Evolutionary conservation across 2,329 filamentous ascomycete genomes (phyloP).

Genomic region (Purpureocillium takamizusanense): DNA sequence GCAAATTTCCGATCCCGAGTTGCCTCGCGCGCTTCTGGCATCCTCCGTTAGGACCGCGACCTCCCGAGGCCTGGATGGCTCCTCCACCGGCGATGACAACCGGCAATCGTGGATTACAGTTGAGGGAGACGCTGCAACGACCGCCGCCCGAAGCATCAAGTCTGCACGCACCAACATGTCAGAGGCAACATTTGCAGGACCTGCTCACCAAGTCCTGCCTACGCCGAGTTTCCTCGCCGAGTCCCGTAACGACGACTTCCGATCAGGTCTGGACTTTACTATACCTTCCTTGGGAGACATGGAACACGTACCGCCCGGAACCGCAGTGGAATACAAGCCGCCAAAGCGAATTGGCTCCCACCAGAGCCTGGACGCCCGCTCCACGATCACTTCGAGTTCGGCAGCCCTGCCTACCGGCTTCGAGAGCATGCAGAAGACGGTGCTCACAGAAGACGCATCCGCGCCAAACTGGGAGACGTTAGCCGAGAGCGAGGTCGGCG

Average conservation of each 20-base stretch:
- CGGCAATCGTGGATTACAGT: constrained; percentile 26
- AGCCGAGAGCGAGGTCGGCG: constrained; percentile 12
- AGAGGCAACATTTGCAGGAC: constrained; percentile 17
- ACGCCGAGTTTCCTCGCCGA: constrained; percentile 17
- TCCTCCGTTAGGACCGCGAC: constrained; percentile 13
- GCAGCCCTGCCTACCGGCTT: constrained; percentile 16
- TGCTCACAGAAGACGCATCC: constrained; percentile 2
- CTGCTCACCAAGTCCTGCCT: constrained; percentile 21
- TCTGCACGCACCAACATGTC: constrained; percentile 16
- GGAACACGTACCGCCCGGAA: constrained; percentile 11
- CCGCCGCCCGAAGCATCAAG: constrained; percentile 13
- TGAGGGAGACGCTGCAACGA: constrained; percentile 14
- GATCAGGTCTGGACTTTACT: constrained; percentile 16
- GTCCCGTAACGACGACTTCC: constrained; percentile 14
- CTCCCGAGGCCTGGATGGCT: constrained; percentile 11
- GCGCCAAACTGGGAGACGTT: constrained; percentile 11
- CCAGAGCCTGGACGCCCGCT: constrained; percentile 14
- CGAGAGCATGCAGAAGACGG: constrained; percentile 5
- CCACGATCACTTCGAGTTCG: constrained; percentile 23
- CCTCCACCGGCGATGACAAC: constrained; percentile 14
- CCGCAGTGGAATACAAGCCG: constrained; percentile 4
- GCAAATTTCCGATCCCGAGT: constrained; percentile 10
- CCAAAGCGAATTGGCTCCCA: constrained; percentile 9
- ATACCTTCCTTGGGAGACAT: constrained; percentile 18
- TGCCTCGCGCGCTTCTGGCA: constrained; percentile 14